These are phyloP conservation scores for Solanum hybrid DNA, from an alignment of 305 asterid species.

Conservation along the genomic window DNA sequence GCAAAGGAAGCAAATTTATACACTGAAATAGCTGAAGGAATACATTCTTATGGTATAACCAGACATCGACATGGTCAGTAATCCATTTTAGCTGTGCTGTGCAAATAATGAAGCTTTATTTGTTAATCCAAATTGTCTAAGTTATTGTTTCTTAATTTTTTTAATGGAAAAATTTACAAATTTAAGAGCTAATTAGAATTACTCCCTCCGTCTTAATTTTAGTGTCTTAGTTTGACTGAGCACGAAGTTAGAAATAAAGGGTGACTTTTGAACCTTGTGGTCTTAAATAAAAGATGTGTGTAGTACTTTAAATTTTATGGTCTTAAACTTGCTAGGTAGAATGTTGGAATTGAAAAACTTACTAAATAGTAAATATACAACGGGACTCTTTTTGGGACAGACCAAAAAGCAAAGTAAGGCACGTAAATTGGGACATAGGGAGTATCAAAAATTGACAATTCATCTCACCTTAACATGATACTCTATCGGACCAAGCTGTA, in stretches of 20 bases:
- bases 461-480: neutral
- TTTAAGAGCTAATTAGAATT: neutral
- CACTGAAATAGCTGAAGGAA: slow-evolving; percentile 96
- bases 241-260: neutral
- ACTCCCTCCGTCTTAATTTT: neutral
- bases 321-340: neutral
- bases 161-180: neutral
- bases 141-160: neutral
- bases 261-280: neutral
- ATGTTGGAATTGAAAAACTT: neutral
- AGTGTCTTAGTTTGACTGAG: neutral
- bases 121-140: neutral
- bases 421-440: neutral
- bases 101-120: neutral
- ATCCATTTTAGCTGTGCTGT: neutral
- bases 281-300: neutral
- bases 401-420: neutral
- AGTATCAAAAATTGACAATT: neutral
- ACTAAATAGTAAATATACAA: neutral
- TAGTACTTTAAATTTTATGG: neutral
- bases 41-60: slow-evolving; percentile 81
- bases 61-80: slow-evolving; percentile 93
- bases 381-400: neutral
- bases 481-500: neutral
- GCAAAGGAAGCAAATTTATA: slow-evolving; percentile 93